These are phyloP conservation scores for Melaleuca quinquenervia DNA, from an alignment of 345 rosid genomes.

Conservation along the genomic window DNA sequence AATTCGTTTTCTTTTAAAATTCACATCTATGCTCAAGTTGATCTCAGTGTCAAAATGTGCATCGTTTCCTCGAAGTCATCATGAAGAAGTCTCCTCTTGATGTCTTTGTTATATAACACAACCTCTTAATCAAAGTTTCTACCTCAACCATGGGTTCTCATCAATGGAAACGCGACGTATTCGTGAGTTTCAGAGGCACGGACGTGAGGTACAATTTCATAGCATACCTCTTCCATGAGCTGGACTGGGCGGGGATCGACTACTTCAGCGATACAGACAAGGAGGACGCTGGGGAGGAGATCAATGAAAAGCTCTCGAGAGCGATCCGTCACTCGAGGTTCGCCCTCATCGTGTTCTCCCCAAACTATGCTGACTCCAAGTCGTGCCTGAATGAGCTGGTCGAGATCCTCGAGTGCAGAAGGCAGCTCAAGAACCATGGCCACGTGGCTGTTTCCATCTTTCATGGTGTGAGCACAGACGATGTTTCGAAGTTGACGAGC, in stretches of 20 bases:
- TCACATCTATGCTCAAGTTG: too few relatives aligned
- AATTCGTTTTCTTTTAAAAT: too few relatives aligned
- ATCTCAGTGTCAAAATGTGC: too few relatives aligned
- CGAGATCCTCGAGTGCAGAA: neutral
- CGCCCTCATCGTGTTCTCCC: neutral
- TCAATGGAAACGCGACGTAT: neutral
- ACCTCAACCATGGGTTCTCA: too few relatives aligned
- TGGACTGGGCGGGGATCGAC: neutral
- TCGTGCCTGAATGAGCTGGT: constrained; percentile 1
- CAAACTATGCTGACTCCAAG: neutral
- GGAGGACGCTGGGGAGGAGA: neutral
- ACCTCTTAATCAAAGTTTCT: too few relatives aligned
- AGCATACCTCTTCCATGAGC: neutral
- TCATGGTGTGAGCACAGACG: neutral
- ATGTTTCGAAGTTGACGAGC: neutral
- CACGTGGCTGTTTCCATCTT: neutral
- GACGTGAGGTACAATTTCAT: neutral
- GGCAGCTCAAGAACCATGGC: neutral
- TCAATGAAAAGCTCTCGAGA: neutral
- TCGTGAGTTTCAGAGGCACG: neutral
- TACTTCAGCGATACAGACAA: neutral
- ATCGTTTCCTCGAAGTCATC: too few relatives aligned
- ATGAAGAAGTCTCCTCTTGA: too few relatives aligned
- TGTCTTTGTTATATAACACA: too few relatives aligned
- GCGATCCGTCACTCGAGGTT: neutral